Conservation (phyloP, 2,329 filamentous ascomycete genomes). For the Penicillium sp. region DNA sequence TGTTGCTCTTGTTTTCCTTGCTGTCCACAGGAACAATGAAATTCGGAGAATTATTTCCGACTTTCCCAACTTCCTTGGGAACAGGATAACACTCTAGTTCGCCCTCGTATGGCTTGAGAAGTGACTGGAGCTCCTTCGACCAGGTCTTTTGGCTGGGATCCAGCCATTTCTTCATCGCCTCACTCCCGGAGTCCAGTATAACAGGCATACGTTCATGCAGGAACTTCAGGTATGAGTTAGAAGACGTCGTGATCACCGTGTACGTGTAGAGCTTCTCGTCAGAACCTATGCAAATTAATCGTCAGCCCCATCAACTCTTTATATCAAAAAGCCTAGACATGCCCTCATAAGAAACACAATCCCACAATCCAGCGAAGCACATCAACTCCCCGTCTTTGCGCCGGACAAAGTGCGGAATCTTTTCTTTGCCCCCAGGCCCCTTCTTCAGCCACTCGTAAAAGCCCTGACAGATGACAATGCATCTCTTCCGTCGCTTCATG, state of each 20-base stretch:
- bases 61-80: conserved; percentile 85
- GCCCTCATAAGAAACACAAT: conserved; percentile 80
- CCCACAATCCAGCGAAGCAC: conserved; percentile 91
- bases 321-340: conserved; percentile 5
- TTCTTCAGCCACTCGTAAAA: conserved; percentile 97
- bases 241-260: conserved; percentile 87
- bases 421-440: conserved; percentile 68
- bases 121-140: conserved; percentile 72
- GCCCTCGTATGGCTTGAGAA: conserved; percentile 76
- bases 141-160: conserved; percentile 71
- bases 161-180: conserved; percentile 71
- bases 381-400: conserved; percentile 79
- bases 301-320: not conserved
- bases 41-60: conserved; percentile 81
- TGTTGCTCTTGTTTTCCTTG: conserved; percentile 86
- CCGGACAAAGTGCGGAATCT: conserved; percentile 80
- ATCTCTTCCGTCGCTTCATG: conserved; percentile 88
- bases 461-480: conserved; percentile 82
- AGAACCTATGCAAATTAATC: conserved; percentile 46
- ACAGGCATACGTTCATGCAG: conserved; percentile 96
- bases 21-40: conserved; percentile 83
- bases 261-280: conserved; percentile 79
- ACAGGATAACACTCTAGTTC: conserved; percentile 85
- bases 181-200: conserved; percentile 74
- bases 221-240: conserved; percentile 78